These are phyloP conservation scores for Linnemannia elongata DNA, from an alignment of 192 early-diverging fungal species.

Conservation along the genomic window DNA sequence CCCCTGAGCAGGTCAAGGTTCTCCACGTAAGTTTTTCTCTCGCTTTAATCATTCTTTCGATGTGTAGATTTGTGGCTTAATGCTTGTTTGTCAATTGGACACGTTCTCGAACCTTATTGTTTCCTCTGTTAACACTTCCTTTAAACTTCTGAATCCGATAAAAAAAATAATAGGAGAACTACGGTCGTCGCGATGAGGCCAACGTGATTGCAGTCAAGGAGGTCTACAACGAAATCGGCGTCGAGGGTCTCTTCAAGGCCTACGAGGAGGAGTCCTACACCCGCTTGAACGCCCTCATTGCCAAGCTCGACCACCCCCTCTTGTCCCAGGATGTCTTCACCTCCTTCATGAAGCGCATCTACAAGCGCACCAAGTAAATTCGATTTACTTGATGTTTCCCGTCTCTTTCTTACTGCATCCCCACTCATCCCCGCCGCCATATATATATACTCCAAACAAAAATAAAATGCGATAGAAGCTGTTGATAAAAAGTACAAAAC, in stretches of 20 bases:
- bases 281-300: constrained; percentile 81
- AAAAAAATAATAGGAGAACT: constrained; percentile 76
- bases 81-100: neutral
- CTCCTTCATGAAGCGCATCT: constrained; percentile 95
- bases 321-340: constrained; percentile 90
- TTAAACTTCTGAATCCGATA: neutral
- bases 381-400: neutral
- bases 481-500: neutral
- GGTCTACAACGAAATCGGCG: constrained; percentile 83
- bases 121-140: neutral
- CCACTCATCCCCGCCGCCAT: neutral
- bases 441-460: neutral
- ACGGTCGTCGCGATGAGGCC: constrained; percentile 87
- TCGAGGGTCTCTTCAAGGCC: constrained; percentile 83
- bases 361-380: constrained; percentile 90
- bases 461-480: neutral
- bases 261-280: constrained; percentile 93
- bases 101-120: neutral
- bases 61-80: neutral
- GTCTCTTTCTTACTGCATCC: neutral
- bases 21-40: constrained; percentile 71
- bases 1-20: constrained; percentile 86
- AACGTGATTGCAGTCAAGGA: constrained; percentile 87
- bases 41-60: neutral
- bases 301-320: constrained; percentile 82